Evolutionary conservation across 371 early-diverging fungal genomes (phyloP).

Genomic region (Mucor velutinosus): DNA sequence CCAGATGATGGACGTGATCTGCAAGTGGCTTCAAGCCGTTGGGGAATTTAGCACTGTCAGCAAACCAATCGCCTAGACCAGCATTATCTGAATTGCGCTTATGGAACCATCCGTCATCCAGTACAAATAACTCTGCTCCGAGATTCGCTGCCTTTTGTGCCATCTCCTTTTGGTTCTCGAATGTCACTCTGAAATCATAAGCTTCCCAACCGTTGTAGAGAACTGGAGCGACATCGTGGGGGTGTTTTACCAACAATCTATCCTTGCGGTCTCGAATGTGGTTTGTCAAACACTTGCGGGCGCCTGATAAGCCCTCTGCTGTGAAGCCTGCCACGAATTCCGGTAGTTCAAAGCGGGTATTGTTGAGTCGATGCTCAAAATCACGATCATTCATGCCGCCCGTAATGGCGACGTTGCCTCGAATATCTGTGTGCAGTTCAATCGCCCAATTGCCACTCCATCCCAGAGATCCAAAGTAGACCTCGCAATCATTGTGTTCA

Average conservation of each 20-base stretch:
- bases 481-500: conserved; percentile 16
- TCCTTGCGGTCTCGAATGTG: conserved; percentile 19
- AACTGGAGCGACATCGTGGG: conserved; percentile 19
- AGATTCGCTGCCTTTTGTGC: conserved; percentile 33
- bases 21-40: conserved; percentile 49
- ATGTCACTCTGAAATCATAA: conserved; percentile 31
- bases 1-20: conserved; percentile 41
- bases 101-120: conserved; percentile 63
- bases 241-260: not conserved
- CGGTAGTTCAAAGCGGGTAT: conserved; percentile 9
- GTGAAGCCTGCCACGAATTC: conserved; percentile 38
- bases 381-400: conserved; percentile 44
- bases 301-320: conserved; percentile 33
- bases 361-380: conserved; percentile 25
- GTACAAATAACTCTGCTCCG: conserved; percentile 47
- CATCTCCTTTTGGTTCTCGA: conserved; percentile 29
- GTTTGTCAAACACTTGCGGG: conserved; percentile 32
- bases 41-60: conserved; percentile 49
- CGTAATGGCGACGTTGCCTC: conserved; percentile 26
- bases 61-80: conserved; percentile 60
- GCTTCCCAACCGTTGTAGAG: conserved; percentile 55
- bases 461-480: conserved; percentile 46
- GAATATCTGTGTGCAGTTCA: conserved; percentile 22
- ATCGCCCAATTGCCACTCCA: conserved; percentile 51
- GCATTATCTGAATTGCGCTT: conserved; percentile 39